These are phyloP conservation scores for Ramalina intermedia DNA, from an alignment of 495 filamentous ascomycete species.

Conservation along the genomic window DNA sequence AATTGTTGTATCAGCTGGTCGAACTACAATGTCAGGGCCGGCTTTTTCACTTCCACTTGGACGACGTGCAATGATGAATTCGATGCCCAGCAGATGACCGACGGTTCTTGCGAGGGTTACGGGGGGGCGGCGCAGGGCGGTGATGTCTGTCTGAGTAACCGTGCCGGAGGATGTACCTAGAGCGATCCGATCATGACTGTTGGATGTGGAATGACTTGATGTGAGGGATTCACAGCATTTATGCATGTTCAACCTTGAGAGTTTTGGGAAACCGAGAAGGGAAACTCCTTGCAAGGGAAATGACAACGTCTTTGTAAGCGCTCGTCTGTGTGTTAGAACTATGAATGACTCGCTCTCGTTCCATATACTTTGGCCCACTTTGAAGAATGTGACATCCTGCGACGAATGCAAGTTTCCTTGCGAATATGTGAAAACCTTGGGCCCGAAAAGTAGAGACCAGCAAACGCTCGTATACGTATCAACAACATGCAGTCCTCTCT, in stretches of 20 bases:
- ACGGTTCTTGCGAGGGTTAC: slow-evolving; percentile 1
- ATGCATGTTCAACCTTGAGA: neutral
- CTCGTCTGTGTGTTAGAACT: no score
- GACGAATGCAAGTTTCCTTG: no score
- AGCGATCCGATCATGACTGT: neutral
- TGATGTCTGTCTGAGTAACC: slow-evolving; percentile 4
- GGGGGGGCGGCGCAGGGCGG: neutral
- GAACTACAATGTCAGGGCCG: neutral
- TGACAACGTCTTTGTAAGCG: no score
- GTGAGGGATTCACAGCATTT: neutral
- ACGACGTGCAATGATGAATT: neutral
- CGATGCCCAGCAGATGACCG: neutral
- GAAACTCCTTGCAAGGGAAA: neutral
- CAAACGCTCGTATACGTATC: no score
- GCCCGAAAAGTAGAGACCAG: no score
- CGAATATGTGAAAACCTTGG: no score
- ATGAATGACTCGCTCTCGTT: no score
- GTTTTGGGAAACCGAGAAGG: neutral
- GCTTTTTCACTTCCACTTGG: neutral
- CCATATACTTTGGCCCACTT: no score
- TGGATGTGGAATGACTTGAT: neutral
- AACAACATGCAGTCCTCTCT: no score
- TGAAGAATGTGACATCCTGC: no score
- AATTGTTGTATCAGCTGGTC: slow-evolving; percentile 5
- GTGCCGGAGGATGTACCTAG: neutral